Conservation (phyloP, 2,329 filamentous ascomycete species). For the Rachicladosporium sp. region DNA sequence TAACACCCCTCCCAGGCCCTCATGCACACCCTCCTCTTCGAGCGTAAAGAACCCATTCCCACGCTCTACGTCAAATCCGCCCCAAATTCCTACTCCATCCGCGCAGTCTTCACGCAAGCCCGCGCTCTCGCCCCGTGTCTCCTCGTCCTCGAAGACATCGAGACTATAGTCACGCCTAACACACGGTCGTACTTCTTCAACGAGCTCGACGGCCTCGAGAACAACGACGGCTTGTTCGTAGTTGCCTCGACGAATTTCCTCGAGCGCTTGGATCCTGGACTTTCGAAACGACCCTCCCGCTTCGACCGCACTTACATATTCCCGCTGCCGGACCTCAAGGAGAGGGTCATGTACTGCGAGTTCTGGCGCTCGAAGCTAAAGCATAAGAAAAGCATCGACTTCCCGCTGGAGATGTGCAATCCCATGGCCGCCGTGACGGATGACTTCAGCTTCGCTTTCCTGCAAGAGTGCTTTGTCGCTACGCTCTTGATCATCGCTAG, state of each 20-base stretch:
- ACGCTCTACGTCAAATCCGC: constrained; percentile 30
- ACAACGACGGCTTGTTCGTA: constrained; percentile 60
- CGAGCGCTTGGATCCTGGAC: constrained; percentile 53
- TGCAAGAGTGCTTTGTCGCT: constrained; percentile 57
- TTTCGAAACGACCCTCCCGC: constrained; percentile 46
- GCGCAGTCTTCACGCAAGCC: constrained; percentile 45
- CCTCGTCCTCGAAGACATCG: constrained; percentile 60
- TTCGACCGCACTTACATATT: constrained; percentile 59
- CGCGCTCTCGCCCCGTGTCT: constrained; percentile 53
- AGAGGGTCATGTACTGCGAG: constrained; percentile 47
- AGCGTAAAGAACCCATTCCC: constrained; percentile 24
- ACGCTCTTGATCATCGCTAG: constrained; percentile 46
- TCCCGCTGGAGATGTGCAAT: constrained; percentile 44
- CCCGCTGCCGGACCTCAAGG: constrained; percentile 34
- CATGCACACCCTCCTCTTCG: constrained; percentile 27
- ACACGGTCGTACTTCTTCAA: constrained; percentile 60
- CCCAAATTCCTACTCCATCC: constrained; percentile 31
- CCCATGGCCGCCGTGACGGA: constrained; percentile 49
- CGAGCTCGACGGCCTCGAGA: constrained; percentile 56
- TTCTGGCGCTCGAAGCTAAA: constrained; percentile 51
- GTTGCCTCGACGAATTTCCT: constrained; percentile 33
- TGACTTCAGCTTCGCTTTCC: constrained; percentile 55
- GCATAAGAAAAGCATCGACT: constrained; percentile 45
- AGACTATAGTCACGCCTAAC: constrained; percentile 50
- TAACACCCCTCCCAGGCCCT: constrained; percentile 7